Conservation (phyloP, 768 basidiomycete genomes). For the Tephrocybe sp. region DNA sequence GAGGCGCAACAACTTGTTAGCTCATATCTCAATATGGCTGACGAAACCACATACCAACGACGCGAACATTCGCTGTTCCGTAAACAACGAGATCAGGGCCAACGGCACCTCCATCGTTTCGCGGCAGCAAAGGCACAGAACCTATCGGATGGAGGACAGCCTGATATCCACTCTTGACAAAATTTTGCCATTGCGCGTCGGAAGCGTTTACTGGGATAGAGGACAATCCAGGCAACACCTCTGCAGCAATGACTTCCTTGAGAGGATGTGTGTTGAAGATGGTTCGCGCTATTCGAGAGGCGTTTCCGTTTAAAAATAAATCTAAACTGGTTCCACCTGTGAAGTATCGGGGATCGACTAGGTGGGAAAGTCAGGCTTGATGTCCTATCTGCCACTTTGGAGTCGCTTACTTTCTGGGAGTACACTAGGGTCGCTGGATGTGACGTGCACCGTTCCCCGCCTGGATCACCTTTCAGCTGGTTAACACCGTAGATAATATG, state of each 20-base stretch:
- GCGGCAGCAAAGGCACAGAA: slow-evolving; percentile 15
- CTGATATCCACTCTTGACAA: not conserved
- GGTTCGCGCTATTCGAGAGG: slow-evolving; percentile 6
- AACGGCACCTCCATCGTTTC: slow-evolving; percentile 13
- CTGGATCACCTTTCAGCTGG: not conserved
- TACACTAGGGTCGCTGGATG: slow-evolving; percentile 12
- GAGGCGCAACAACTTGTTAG: not conserved
- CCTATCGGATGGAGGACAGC: slow-evolving; percentile 13
- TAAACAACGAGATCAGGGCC: slow-evolving; percentile 16
- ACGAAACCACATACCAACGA: slow-evolving; percentile 9
- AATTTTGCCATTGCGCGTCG: slow-evolving; percentile 7
- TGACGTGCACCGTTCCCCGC: slow-evolving; percentile 10
- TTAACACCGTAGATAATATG: not conserved
- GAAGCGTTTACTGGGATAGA: slow-evolving; percentile 9
- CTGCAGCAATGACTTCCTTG: not conserved
- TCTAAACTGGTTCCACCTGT: slow-evolving; percentile 2
- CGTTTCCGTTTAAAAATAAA: slow-evolving; percentile 13
- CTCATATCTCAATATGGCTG: not conserved
- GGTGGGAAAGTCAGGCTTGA: not conserved
- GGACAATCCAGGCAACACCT: slow-evolving; percentile 6
- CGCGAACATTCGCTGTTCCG: slow-evolving; percentile 14
- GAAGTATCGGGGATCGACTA: slow-evolving; percentile 15
- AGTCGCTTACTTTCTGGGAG: slow-evolving; percentile 10
- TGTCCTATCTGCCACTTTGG: not conserved
- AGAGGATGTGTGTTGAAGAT: slow-evolving; percentile 13